Evolutionary conservation across 768 basidiomycete species (phyloP), one percentile per base, ranked within the genome.

Genomic region (Tephrocybe sp.): DNA sequence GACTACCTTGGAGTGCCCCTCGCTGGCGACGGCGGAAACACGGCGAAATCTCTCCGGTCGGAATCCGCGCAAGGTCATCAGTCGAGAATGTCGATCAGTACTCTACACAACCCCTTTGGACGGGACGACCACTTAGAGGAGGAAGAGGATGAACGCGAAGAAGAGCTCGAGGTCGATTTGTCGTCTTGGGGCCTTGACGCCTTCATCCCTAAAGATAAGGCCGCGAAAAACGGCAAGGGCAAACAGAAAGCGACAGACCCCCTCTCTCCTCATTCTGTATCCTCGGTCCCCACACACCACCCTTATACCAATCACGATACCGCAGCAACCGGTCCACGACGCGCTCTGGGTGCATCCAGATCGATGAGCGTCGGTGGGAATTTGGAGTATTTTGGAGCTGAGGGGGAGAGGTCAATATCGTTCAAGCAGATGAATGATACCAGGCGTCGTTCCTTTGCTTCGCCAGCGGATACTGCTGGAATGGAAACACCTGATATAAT

Each of bases 141-240:
- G 6, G 75, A 80, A 4, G 76, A 76, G 21, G 76, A 74, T 36
- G 76, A 75, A 38, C 45, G 68, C 15, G 80, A 75, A 37, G 76
- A 78, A 26, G 80, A 77, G 21, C 50, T 86, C 26, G 91, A 92
- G 62, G 86, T 91, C 23, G 90, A 91, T 67, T 73, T 93, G 51
- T 76, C 85, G 3, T 91, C 89, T 15, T 93, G 89, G 90, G 91
- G 91, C 3, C 74, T 93, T 21, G 86, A 90, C 52, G 78, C 83
- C 5, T 84, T 90, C 68, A 82, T 90, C 54, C 77, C 83, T 1
- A 86, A 88, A 58, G 83, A 86, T 58, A 87, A 84, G 69, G 65
- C 65, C 24, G 70, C 65, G 50, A 75, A 57, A 15, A 77, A 75
- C 54, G 67, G 65, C 17, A 77, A 73, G 53, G 71, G 66, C n/a